Conservation (phyloP, 202 grass and related monocot species). For the Carex sylvatica region DNA sequence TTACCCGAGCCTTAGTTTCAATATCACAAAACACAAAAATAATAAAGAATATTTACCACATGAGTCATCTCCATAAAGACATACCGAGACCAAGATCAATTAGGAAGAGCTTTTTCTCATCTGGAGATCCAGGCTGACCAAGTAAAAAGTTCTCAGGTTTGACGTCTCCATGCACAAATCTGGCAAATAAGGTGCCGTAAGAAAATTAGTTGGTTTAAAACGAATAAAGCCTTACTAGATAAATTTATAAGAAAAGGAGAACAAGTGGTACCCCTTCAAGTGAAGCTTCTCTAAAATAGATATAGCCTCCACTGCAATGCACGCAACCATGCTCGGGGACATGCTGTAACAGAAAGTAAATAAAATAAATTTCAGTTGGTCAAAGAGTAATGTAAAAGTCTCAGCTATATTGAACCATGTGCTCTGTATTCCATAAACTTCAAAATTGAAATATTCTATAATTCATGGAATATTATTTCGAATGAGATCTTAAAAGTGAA, state of each 20-base stretch:
- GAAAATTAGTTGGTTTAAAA: slow-evolving; percentile 21
- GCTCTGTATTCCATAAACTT: neutral
- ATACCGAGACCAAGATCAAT: slow-evolving; percentile 98
- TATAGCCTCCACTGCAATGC: slow-evolving; percentile 91
- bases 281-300: slow-evolving; percentile 96
- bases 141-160: slow-evolving; percentile 98
- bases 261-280: slow-evolving; percentile 54
- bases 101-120: slow-evolving; percentile 92
- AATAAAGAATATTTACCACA: neutral
- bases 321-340: slow-evolving; percentile 82
- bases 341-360: slow-evolving; percentile 59
- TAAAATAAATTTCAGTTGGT: neutral
- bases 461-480: neutral
- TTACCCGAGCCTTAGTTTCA: slow-evolving; percentile 1
- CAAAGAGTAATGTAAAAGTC: neutral
- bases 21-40: neutral
- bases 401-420: neutral
- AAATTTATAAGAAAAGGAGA: slow-evolving; percentile 19
- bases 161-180: slow-evolving; percentile 98
- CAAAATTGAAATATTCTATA: neutral
- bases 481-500: neutral
- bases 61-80: slow-evolving; percentile 11
- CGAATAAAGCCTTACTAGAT: slow-evolving; percentile 5
- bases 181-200: slow-evolving; percentile 34
- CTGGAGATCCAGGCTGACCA: slow-evolving; percentile 83